Evolutionary conservation across 2,329 filamentous ascomycete genomes (phyloP).

Genomic region (Aspergillus udagawae): DNA sequence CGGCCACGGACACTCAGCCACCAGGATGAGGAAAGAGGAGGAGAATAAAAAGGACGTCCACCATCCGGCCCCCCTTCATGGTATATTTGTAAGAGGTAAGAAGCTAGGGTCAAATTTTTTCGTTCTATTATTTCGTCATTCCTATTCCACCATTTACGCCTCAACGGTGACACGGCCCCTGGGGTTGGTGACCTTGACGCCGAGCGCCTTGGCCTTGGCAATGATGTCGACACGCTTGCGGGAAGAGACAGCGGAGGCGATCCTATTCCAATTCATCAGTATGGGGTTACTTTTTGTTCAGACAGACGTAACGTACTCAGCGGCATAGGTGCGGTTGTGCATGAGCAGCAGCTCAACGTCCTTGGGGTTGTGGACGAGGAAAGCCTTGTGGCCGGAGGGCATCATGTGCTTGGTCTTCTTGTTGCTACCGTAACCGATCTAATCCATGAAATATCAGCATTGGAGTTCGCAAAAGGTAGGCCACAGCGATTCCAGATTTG

Average conservation of each 20-base stretch:
- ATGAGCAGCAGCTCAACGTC: constrained; percentile 98
- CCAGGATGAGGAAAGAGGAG: constrained; percentile 20
- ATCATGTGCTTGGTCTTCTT: constrained; percentile 99
- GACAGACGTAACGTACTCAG: constrained; percentile 68
- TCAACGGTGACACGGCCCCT: constrained; percentile 99
- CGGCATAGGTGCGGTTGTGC: constrained; percentile 99
- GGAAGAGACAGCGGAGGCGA: constrained; percentile 95
- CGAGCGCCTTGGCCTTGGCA: constrained; percentile 92
- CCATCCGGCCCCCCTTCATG: not conserved
- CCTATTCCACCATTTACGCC: constrained; percentile 47
- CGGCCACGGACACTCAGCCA: constrained; percentile 10
- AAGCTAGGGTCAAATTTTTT: constrained; percentile 7
- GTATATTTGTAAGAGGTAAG: not conserved
- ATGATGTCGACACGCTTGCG: constrained; percentile 99
- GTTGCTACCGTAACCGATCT: constrained; percentile 99
- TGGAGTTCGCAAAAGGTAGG: not conserved
- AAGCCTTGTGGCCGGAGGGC: constrained; percentile 99
- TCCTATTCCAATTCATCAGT: constrained; percentile 53
- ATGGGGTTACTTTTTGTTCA: no score
- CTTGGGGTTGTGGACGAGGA: constrained; percentile 95
- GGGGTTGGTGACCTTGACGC: constrained; percentile 99
- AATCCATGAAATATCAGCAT: constrained; percentile 17
- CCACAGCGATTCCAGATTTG: no score
- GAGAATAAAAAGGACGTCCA: not conserved
- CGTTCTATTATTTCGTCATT: constrained; percentile 45